A percentile compares a stretch with the other conserved stretches of the same genome.
phyloP scores from a whole-genome alignment of 768 basidiomycete genomes.

The Mycena galopus region DNA sequence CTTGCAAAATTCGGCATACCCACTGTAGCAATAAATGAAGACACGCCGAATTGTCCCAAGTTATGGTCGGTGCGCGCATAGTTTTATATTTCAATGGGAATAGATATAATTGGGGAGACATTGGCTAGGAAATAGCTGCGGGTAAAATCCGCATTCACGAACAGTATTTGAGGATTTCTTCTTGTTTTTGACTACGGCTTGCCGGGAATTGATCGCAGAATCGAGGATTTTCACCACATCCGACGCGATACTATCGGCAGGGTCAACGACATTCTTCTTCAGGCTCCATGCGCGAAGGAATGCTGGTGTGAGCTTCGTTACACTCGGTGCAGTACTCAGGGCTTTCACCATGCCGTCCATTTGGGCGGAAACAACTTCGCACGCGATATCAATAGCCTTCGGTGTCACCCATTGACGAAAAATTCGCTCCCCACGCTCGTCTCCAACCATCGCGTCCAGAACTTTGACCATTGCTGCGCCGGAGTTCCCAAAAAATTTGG shows the following conservation, averaged over 20 bases:
- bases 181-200: background rate
- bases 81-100: background rate
- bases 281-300: conserved; percentile 13
- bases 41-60: background rate
- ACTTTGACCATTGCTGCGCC: background rate
- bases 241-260: background rate
- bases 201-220: background rate
- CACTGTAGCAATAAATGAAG: conserved; percentile 8
- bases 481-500: background rate
- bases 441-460: background rate
- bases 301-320: background rate
- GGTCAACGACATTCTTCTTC: background rate
- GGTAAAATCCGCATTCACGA: background rate
- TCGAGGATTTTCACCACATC: background rate
- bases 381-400: background rate
- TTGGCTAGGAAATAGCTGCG: background rate
- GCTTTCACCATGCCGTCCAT: background rate
- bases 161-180: conserved; percentile 3
- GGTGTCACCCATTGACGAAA: background rate
- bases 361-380: background rate
- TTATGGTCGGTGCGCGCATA: background rate
- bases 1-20: background rate
- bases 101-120: background rate
- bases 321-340: background rate
- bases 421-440: background rate